phyloP scores from a whole-genome alignment of 441 rosid species.

The Gossypium trilobum region DNA sequence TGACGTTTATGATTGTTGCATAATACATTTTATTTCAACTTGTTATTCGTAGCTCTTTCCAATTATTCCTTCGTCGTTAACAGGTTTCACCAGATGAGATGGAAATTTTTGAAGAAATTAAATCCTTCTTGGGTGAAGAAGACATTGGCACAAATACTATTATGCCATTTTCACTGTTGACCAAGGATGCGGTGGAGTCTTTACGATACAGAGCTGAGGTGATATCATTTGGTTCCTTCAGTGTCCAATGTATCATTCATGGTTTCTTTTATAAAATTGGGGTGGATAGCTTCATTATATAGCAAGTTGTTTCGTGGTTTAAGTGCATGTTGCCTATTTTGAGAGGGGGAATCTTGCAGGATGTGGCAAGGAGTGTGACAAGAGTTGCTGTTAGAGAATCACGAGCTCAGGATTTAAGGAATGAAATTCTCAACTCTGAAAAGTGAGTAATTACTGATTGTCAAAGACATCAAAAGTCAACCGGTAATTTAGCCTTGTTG shows the following conservation, averaged over 20 bases:
- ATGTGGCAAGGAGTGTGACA: conserved; percentile 86
- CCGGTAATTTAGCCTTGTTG: not conserved
- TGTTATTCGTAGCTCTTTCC: not conserved
- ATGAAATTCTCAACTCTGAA: conserved; percentile 81
- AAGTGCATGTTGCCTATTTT: conserved; percentile 3
- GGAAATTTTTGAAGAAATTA: conserved; percentile 68
- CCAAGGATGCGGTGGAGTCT: conserved; percentile 81
- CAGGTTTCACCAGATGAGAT: conserved; percentile 81
- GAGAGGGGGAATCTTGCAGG: conserved; percentile 36
- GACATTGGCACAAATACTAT: conserved; percentile 38
- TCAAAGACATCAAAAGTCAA: not conserved
- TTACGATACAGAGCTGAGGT: conserved; percentile 94
- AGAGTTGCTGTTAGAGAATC: conserved; percentile 73
- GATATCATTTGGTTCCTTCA: conserved; percentile 14
- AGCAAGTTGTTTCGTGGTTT: not conserved
- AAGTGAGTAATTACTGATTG: conserved; percentile 45
- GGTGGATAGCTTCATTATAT: not conserved
- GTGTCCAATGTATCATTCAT: not conserved
- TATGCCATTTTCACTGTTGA: conserved; percentile 58
- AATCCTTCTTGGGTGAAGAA: conserved; percentile 55
- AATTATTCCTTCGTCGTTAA: conserved; percentile 17
- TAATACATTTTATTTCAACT: not conserved
- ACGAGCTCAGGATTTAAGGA: conserved; percentile 86
- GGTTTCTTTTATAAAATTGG: not conserved
- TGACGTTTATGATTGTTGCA: not conserved